Evolutionary conservation across 148 eudicot genomes (phyloP).

Genomic region (Chenopodium album): DNA sequence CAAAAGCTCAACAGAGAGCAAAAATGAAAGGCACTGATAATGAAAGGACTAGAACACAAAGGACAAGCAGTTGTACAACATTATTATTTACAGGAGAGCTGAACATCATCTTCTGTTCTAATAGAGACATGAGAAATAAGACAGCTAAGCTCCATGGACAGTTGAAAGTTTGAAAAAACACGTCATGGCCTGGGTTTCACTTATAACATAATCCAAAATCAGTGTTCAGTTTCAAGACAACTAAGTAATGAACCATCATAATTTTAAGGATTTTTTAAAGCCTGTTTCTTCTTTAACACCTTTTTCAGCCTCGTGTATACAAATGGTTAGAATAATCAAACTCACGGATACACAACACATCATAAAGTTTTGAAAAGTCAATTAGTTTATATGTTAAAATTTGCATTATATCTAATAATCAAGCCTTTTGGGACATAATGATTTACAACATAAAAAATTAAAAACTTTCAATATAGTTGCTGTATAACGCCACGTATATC

Average conservation of each 20-base stretch:
- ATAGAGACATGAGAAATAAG: neutral
- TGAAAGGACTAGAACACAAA: too few species aligned
- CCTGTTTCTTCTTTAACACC: neutral
- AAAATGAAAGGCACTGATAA: too few species aligned
- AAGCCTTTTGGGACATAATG: neutral
- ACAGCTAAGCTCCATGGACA: neutral
- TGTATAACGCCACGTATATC: neutral
- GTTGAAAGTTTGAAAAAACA: neutral
- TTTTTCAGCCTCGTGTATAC: neutral
- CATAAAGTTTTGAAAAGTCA: neutral
- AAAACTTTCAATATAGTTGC: neutral
- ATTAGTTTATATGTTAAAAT: too few species aligned
- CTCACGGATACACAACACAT: neutral
- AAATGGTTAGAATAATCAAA: neutral
- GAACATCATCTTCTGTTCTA: neutral
- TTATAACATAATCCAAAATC: too few species aligned
- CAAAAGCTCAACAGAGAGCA: too few species aligned
- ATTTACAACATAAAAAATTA: too few species aligned
- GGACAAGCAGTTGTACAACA: neutral
- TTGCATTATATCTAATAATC: neutral
- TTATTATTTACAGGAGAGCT: neutral
- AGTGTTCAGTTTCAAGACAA: neutral
- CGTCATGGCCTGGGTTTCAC: neutral
- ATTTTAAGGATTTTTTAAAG: neutral
- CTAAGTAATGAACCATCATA: neutral